These are phyloP conservation scores for Xylariaceae sp. DNA, from an alignment of 2,329 filamentous ascomycete species.

Conservation along the genomic window DNA sequence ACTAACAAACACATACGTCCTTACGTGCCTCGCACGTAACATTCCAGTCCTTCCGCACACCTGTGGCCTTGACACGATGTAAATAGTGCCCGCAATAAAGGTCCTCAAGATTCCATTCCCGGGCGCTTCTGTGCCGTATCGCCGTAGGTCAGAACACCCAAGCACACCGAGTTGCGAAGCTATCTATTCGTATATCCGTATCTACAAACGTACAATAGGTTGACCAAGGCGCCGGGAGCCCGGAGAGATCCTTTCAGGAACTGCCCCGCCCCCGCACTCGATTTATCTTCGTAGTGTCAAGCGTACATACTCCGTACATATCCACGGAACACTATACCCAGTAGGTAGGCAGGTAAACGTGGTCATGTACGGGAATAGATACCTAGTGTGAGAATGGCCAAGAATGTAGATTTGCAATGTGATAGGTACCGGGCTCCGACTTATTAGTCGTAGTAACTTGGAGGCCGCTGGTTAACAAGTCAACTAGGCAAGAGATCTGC, in stretches of 20 bases:
- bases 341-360: not conserved
- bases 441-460: not conserved
- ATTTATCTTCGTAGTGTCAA: not conserved
- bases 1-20: constrained; percentile 11
- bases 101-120: not conserved
- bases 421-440: not conserved
- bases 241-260: not conserved
- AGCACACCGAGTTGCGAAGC: too few relatives aligned
- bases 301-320: not conserved
- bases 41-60: constrained; percentile 12
- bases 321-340: not conserved
- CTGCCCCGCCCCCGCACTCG: constrained; percentile 9
- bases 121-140: too few relatives aligned
- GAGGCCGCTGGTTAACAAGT: not conserved
- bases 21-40: not conserved
- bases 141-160: too few relatives aligned
- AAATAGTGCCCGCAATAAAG: not conserved
- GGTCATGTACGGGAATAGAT: not conserved
- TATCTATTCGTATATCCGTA: too few relatives aligned
- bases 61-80: too few relatives aligned
- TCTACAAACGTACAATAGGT: too few relatives aligned
- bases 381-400: not conserved
- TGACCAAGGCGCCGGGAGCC: not conserved
- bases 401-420: too few relatives aligned
- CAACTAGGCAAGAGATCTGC: not conserved